Evolutionary conservation across 768 basidiomycete species (phyloP).

Genomic region (Agaricus sinodeliciosus): DNA sequence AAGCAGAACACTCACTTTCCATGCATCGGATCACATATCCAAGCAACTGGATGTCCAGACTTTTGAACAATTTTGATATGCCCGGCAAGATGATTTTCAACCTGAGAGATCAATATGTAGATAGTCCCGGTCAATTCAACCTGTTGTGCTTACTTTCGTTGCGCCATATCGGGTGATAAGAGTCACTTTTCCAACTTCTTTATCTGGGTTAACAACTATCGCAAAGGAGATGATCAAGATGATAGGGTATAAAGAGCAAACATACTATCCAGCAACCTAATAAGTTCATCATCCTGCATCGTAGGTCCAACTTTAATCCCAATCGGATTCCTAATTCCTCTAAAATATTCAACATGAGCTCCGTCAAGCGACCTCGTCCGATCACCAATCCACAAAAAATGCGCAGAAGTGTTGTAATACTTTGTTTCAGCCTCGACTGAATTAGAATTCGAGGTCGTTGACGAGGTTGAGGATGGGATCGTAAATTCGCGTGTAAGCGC

Average conservation of each 20-base stretch:
- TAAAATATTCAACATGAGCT: conserved; percentile 94
- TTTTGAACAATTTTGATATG: conserved; percentile 80
- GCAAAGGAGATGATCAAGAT: background rate
- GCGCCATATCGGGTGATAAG: conserved; percentile 94
- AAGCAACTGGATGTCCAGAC: conserved; percentile 82
- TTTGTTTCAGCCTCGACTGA: conserved; percentile 11
- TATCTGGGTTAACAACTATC: conserved; percentile 81
- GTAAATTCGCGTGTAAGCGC: conserved; percentile 76
- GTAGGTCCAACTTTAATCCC: conserved; percentile 95
- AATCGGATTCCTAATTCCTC: conserved; percentile 88
- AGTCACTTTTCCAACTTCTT: conserved; percentile 77
- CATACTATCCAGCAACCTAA: conserved; percentile 69
- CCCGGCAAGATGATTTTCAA: conserved; percentile 63
- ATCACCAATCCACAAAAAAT: conserved; percentile 97
- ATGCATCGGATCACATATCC: conserved; percentile 98
- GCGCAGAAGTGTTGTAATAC: conserved; percentile 87
- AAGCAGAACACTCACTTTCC: conserved; percentile 69
- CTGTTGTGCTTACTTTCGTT: conserved; percentile 46
- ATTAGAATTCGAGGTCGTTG: background rate
- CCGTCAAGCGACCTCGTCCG: conserved; percentile 87
- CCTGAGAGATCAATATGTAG: conserved; percentile 33
- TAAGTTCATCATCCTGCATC: conserved; percentile 74
- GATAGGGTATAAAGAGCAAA: conserved; percentile 11
- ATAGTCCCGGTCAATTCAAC: background rate
- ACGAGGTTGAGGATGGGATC: conserved; percentile 22